Percentiles rank a stretch among this genome's conserved stretches.
Evolutionary conservation across 495 filamentous ascomycete genomes (phyloP).

Genomic region (Parathielavia hyrcaniae): DNA sequence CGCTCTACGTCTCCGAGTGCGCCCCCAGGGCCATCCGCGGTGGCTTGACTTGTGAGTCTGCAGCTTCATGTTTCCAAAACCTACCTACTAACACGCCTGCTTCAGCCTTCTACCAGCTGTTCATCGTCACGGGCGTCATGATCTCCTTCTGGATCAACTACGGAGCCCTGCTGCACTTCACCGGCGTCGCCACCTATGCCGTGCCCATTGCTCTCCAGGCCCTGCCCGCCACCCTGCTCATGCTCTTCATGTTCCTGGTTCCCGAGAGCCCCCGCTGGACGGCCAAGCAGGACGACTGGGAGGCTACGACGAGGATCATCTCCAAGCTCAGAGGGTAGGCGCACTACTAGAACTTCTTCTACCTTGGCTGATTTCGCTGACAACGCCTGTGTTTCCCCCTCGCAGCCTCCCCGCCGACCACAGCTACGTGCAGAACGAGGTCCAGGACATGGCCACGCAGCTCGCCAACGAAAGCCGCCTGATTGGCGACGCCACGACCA

Average conservation of each 20-base stretch:
- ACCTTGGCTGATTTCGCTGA: not conserved
- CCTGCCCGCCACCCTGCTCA: constrained; percentile 44
- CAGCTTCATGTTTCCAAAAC: not conserved
- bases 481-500: constrained; percentile 51
- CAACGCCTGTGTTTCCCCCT: not conserved
- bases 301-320: constrained; percentile 39
- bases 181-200: constrained; percentile 34
- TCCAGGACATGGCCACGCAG: constrained; percentile 56
- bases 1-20: constrained; percentile 56
- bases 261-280: constrained; percentile 48
- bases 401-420: constrained; percentile 46
- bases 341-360: not conserved
- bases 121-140: constrained; percentile 58
- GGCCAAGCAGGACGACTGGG: constrained; percentile 55
- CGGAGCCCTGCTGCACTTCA: constrained; percentile 40
- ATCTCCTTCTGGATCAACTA: constrained; percentile 64
- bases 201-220: constrained; percentile 57
- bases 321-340: constrained; percentile 42
- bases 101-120: constrained; percentile 56
- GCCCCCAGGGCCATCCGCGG: constrained; percentile 67
- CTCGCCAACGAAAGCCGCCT: constrained; percentile 58
- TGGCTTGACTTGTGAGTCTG: constrained; percentile 49
- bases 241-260: constrained; percentile 15
- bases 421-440: constrained; percentile 56
- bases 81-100: not conserved